Evolutionary conservation across 225 moss, liverwort and hornwort genomes (phyloP).

Genomic region (Polytrichum commune): DNA sequence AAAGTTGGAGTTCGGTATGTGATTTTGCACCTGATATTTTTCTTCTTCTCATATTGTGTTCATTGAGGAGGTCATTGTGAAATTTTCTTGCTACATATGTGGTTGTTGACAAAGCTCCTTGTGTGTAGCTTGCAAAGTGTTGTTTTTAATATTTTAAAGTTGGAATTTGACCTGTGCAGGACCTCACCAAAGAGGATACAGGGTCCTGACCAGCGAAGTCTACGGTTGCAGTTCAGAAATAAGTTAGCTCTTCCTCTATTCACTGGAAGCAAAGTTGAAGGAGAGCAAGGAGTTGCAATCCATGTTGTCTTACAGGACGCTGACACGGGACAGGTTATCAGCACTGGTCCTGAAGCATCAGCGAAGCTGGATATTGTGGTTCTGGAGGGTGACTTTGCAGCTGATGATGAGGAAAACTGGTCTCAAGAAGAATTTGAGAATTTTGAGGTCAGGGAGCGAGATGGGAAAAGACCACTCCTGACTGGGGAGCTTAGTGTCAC

Average conservation of each 20-base stretch:
- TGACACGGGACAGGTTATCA: conserved; percentile 35
- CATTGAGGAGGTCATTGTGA: too few species aligned
- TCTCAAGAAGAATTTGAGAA: conserved; percentile 43
- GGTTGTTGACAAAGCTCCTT: neutral
- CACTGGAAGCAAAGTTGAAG: conserved; percentile 52
- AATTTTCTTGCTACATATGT: neutral
- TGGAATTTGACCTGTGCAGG: conserved; percentile 7
- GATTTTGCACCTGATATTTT: neutral
- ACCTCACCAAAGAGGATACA: conserved; percentile 44
- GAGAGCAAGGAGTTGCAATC: conserved; percentile 38
- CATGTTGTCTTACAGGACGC: conserved; percentile 44
- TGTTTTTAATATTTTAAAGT: neutral
- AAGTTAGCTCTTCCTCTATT: conserved; percentile 49
- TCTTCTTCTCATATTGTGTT: too few species aligned
- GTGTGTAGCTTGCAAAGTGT: neutral
- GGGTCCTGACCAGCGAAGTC: conserved; percentile 34
- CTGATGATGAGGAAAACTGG: conserved; percentile 52
- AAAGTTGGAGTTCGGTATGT: conserved; percentile 46
- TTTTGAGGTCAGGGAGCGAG: conserved; percentile 38
- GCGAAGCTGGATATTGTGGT: conserved; percentile 50
- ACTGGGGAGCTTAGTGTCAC: conserved; percentile 39
- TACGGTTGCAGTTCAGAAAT: conserved; percentile 47
- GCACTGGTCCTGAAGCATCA: conserved; percentile 31
- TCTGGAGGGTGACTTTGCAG: conserved; percentile 51
- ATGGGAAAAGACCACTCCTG: conserved; percentile 42